Conservation (phyloP, 352 stramenopile genomes). For the Globisporangium carolinianum region DNA sequence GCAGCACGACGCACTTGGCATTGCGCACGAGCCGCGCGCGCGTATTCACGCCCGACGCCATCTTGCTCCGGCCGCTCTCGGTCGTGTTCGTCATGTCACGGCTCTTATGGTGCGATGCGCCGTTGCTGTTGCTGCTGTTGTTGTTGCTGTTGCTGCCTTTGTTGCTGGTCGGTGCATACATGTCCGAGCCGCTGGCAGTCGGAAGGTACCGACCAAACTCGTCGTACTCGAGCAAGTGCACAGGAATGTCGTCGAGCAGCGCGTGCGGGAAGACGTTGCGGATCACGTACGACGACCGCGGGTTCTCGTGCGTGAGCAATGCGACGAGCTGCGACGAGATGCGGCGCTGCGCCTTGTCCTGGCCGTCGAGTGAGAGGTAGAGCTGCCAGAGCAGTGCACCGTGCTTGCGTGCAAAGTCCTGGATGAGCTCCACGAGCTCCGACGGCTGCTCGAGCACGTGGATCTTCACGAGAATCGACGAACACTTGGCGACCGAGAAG, state of each 20-base stretch:
- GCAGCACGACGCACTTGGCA: slow-evolving; percentile 72
- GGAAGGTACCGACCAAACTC: slow-evolving; percentile 75
- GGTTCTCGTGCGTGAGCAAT: slow-evolving; percentile 80
- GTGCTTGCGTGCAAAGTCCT: slow-evolving; percentile 83
- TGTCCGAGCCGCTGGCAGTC: slow-evolving; percentile 33
- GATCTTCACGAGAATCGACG: slow-evolving; percentile 82
- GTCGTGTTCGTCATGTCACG: slow-evolving; percentile 59
- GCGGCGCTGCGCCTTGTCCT: slow-evolving; percentile 78
- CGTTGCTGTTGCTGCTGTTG: slow-evolving; percentile 4
- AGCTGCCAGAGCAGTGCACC: slow-evolving; percentile 78
- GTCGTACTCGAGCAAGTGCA: slow-evolving; percentile 73
- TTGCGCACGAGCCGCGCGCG: slow-evolving; percentile 63
- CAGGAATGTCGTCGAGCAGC: slow-evolving; percentile 70
- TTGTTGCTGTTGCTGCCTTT: slow-evolving; percentile 31
- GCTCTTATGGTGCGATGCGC: slow-evolving; percentile 29
- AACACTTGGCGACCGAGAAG: slow-evolving; percentile 82
- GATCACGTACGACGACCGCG: slow-evolving; percentile 75
- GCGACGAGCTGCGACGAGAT: slow-evolving; percentile 85
- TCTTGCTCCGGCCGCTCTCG: slow-evolving; percentile 60
- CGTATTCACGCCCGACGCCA: slow-evolving; percentile 72
- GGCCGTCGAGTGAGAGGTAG: slow-evolving; percentile 71
- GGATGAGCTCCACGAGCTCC: slow-evolving; percentile 81
- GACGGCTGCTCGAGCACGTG: slow-evolving; percentile 83
- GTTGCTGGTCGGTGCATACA: slow-evolving; percentile 28
- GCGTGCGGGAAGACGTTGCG: slow-evolving; percentile 80